A percentile compares a stretch with the other conserved stretches of the same genome.
Evolutionary conservation across 2,329 filamentous ascomycete species (phyloP).

Genomic region (Exophiala lecanii-corni): DNA sequence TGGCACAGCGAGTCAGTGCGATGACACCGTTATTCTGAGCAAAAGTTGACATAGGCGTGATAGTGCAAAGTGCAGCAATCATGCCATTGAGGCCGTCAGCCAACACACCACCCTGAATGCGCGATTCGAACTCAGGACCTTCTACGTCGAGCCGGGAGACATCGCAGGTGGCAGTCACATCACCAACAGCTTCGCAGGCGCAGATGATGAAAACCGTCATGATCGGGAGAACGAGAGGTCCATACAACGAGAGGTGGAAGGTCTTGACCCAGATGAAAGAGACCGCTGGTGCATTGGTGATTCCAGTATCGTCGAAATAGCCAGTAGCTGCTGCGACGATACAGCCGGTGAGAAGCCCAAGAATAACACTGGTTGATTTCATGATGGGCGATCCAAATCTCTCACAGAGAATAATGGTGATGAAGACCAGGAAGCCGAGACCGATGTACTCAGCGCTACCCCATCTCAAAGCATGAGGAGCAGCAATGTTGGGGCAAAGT

Average conservation of each 20-base stretch:
- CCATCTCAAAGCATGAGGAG: conserved; percentile 59
- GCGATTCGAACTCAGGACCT: conserved; percentile 60
- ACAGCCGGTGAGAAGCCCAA: conserved; percentile 62
- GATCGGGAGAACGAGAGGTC: conserved; percentile 61
- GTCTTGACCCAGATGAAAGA: conserved; percentile 70
- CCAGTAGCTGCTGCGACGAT: conserved; percentile 63
- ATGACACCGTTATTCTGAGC: conserved; percentile 69
- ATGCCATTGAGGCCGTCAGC: conserved; percentile 64
- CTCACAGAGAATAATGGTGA: conserved; percentile 64
- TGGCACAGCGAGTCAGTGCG: conserved; percentile 62
- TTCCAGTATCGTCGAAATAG: conserved; percentile 58
- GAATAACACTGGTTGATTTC: conserved; percentile 62
- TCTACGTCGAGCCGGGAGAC: conserved; percentile 61
- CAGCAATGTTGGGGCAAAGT: conserved; percentile 55
- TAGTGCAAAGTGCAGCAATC: conserved; percentile 59
- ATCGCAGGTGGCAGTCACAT: conserved; percentile 65
- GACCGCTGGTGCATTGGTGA: conserved; percentile 56
- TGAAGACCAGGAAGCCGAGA: conserved; percentile 63
- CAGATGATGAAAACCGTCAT: conserved; percentile 57
- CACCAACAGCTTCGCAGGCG: conserved; percentile 64
- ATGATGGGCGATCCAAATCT: conserved; percentile 67
- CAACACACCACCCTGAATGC: conserved; percentile 64
- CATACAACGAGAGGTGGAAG: conserved; percentile 62
- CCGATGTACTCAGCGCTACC: conserved; percentile 62
- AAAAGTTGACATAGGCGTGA: conserved; percentile 64